A percentile compares a stretch with the other conserved stretches of the same genome.
Conservation (phyloP, 2,329 filamentous ascomycete species). For the Bimuria novae-zelandiae region DNA sequence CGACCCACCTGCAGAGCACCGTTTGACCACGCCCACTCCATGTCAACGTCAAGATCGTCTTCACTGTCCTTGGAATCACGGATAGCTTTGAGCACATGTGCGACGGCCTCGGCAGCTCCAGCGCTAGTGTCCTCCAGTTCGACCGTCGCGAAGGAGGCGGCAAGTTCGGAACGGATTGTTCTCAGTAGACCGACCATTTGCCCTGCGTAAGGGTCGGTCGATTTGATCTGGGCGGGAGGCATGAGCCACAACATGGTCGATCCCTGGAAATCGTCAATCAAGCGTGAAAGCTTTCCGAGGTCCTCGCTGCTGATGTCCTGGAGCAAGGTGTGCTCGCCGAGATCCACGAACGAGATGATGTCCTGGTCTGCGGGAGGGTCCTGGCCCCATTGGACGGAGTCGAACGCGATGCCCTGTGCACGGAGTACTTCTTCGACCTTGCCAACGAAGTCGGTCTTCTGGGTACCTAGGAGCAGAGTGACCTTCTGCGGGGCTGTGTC, state of each 20-base stretch:
- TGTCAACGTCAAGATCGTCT: not conserved
- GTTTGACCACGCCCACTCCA: not conserved
- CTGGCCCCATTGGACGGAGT: not conserved
- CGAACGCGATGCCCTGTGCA: not conserved
- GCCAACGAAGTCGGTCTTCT: not conserved
- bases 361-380: not conserved
- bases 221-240: not conserved
- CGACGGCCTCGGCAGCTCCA: not conserved
- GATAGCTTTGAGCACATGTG: not conserved
- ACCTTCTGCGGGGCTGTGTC: not conserved
- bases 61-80: not conserved
- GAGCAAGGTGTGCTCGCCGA: not conserved
- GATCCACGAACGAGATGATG: not conserved
- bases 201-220: not conserved
- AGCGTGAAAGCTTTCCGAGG: not conserved
- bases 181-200: not conserved
- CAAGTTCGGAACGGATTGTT: not conserved
- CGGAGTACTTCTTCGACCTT: not conserved
- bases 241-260: conserved; percentile 5
- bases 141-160: not conserved
- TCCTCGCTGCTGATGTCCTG: not conserved
- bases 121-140: not conserved
- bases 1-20: not conserved
- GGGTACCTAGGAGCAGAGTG: not conserved
- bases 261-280: not conserved